phyloP scores from a whole-genome alignment of 2,329 filamentous ascomycete species.

The Arthrinium puccinioides region DNA sequence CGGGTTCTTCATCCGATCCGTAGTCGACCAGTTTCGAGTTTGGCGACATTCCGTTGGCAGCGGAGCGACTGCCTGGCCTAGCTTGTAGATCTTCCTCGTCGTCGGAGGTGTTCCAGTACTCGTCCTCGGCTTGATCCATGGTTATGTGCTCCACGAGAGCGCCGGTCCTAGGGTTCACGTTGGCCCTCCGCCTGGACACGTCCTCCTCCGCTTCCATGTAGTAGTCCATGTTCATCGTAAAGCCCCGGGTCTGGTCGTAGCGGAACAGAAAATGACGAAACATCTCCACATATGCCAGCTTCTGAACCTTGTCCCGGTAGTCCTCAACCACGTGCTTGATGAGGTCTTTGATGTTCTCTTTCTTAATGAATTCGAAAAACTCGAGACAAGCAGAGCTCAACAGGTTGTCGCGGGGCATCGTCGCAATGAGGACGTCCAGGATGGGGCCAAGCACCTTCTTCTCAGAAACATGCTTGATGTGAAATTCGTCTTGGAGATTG shows the following conservation, averaged over 20 bases:
- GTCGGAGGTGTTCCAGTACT: constrained; percentile 88
- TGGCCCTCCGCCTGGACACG: constrained; percentile 30
- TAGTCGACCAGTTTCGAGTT: constrained; percentile 79
- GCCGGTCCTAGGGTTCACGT: constrained; percentile 44
- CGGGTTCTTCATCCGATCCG: constrained; percentile 79
- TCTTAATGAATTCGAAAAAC: constrained; percentile 84
- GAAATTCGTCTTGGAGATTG: constrained; percentile 82
- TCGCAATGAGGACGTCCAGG: constrained; percentile 73
- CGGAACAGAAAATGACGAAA: constrained; percentile 69
- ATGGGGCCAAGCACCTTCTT: constrained; percentile 79
- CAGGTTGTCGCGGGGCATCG: constrained; percentile 87
- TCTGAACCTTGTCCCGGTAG: constrained; percentile 69
- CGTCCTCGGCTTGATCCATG: constrained; percentile 78
- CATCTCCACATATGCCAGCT: constrained; percentile 75
- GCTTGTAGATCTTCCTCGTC: constrained; percentile 64
- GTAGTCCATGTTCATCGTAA: constrained; percentile 58
- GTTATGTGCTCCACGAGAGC: constrained; percentile 62
- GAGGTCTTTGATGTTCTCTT: constrained; percentile 72
- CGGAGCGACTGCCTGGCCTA: constrained; percentile 21
- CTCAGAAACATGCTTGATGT: constrained; percentile 75
- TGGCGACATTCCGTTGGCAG: constrained; percentile 56
- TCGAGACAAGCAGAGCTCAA: constrained; percentile 91
- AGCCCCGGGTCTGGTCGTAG: constrained; percentile 73
- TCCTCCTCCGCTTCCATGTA: constrained; percentile 66
- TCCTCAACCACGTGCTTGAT: constrained; percentile 79